A percentile compares a stretch with the other conserved stretches of the same genome.
These are phyloP conservation scores for Neonectria hederae DNA, from an alignment of 2,329 filamentous ascomycete species.

Conservation along the genomic window DNA sequence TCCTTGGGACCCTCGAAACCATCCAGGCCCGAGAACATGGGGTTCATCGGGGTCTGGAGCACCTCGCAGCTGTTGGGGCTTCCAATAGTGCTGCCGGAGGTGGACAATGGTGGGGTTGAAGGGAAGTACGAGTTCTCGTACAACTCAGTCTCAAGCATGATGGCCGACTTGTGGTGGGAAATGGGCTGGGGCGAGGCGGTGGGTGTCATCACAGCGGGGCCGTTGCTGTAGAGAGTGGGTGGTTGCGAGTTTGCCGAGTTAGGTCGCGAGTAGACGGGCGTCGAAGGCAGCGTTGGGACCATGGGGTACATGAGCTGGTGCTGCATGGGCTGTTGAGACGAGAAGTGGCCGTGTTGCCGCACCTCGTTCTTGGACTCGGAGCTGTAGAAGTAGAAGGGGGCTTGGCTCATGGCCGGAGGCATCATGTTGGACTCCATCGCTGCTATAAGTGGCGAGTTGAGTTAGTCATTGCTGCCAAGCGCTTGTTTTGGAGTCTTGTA, in stretches of 20 bases:
- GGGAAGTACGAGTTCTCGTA: conserved; percentile 78
- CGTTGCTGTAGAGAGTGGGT: conserved; percentile 64
- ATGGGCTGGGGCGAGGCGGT: conserved; percentile 79
- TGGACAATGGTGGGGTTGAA: conserved; percentile 86
- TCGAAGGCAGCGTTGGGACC: conserved; percentile 68
- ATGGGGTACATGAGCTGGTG: conserved; percentile 58
- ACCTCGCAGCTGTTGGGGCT: conserved; percentile 84
- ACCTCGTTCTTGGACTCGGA: conserved; percentile 77
- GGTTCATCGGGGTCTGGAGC: conserved; percentile 84
- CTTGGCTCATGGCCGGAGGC: conserved; percentile 72
- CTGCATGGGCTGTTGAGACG: conserved; percentile 63
- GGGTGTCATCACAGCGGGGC: conserved; percentile 74
- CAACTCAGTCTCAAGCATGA: conserved; percentile 82
- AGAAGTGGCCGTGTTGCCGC: conserved; percentile 71
- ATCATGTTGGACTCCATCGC: conserved; percentile 74
- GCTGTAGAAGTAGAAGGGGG: conserved; percentile 88
- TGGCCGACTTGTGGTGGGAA: conserved; percentile 80
- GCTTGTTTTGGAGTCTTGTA: conserved; percentile 19
- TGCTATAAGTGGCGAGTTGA: conserved; percentile 28
- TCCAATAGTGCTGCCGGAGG: conserved; percentile 83
- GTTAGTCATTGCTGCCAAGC: conserved; percentile 28
- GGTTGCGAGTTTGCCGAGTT: conserved; percentile 73
- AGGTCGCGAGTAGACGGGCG: conserved; percentile 72
- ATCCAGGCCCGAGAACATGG: conserved; percentile 78
- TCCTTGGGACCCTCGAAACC: conserved; percentile 73